Conservation (phyloP, 164 flowering plant genomes). For the Paratinospora sagittata region DNA sequence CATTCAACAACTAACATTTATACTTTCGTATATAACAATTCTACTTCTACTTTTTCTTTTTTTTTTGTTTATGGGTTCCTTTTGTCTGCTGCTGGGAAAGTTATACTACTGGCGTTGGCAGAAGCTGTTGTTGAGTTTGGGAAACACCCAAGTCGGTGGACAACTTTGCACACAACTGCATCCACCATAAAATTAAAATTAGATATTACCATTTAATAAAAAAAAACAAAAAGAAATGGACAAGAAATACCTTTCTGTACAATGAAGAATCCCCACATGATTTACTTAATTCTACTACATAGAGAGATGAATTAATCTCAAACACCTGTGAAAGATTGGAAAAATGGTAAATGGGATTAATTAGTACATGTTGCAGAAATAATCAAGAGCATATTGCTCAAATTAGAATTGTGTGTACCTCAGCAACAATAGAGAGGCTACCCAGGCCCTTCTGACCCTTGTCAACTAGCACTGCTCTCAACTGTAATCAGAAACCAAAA, state of each 20-base stretch:
- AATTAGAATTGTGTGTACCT: conserved; percentile 34
- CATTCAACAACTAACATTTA: too few species aligned
- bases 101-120: conserved; percentile 18
- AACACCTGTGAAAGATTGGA: conserved; percentile 48
- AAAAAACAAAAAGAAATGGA: background rate
- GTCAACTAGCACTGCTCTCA: conserved; percentile 53
- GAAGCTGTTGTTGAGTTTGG: conserved; percentile 34
- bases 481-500: too few species aligned
- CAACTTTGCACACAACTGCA: conserved; percentile 76
- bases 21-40: too few species aligned
- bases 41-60: too few species aligned
- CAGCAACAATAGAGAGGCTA: conserved; percentile 61
- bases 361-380: too few species aligned
- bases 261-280: conserved; percentile 63
- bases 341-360: background rate
- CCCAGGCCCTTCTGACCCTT: conserved; percentile 36
- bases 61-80: too few species aligned
- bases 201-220: background rate
- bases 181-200: background rate
- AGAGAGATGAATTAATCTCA: conserved; percentile 71
- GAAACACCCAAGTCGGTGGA: conserved; percentile 52
- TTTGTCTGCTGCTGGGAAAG: background rate
- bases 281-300: conserved; percentile 87
- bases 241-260: conserved; percentile 64
- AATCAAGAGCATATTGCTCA: too few species aligned